Evolutionary conservation across 169 alveolate species (phyloP), one percentile per base, ranked within the genome.

Genomic region (Cryptosporidium ubiquitum): DNA sequence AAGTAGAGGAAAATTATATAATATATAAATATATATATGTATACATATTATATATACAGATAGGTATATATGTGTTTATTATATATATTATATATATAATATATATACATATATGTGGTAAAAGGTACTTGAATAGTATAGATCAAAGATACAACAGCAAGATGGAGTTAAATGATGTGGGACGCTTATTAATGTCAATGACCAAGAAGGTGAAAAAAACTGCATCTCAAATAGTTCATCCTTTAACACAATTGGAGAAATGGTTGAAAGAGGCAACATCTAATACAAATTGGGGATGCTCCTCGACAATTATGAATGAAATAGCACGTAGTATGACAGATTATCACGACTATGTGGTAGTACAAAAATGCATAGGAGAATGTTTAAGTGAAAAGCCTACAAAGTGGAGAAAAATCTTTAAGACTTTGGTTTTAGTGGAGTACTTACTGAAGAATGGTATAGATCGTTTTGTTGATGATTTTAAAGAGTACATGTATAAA

Each of bases 221-320:
- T 23, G 66, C 89, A 35, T 68, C 85, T 5, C 93, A 91, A 79
- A 39, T 79, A 20, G 70, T 85, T 23, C 85, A 84, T 39, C 84
- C 84, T 29, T 91, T 89, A 68, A 86, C 93, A 18, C 95, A 94
- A 18, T 70, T 92, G 39, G 96, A 94, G 86, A 86, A 92, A 85
- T 71, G 86, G 58, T 91, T 95, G 10, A 73, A 84, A 35, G 97
- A 95, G 92, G 95, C 95, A 39, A 92, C 96, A 20, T 71, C 94
- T 33, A 93, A 94, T 66, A 96, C 94, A 31, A 94, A 94, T 69
- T 95, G 97, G 96, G 96, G 95, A 16, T 84, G 94, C 37, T 75
- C 96, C 0, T 94, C 94, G 35, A 73, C 97, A 1, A 91, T 93
- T 35, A 86, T 95, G 40, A 91, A 92, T 58, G 92, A 93, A n/a